Conservation (phyloP, 257 asterid genomes). For the Scutellaria barbata region DNA sequence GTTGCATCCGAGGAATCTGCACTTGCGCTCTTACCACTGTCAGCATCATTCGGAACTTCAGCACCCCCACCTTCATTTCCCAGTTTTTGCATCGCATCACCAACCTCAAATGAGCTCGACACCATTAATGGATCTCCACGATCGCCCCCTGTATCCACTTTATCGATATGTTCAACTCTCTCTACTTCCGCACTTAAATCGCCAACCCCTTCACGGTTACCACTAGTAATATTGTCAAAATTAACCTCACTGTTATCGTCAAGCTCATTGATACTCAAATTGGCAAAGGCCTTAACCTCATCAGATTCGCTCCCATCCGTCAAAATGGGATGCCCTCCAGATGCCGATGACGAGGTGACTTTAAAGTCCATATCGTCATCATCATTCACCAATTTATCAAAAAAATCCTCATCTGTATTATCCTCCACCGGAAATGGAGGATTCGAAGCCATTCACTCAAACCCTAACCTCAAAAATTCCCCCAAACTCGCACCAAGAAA, state of each 20-base stretch:
- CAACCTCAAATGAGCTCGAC: slow-evolving; percentile 52
- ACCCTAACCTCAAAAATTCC: slow-evolving; percentile 40
- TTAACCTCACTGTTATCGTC: slow-evolving; percentile 41
- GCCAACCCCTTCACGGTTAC: slow-evolving; percentile 33
- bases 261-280: slow-evolving; percentile 60
- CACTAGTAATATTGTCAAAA: slow-evolving; percentile 34
- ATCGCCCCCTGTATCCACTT: slow-evolving; percentile 41
- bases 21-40: slow-evolving; percentile 39
- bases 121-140: slow-evolving; percentile 41
- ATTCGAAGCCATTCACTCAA: slow-evolving; percentile 79
- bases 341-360: slow-evolving; percentile 42
- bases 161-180: slow-evolving; percentile 35
- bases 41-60: slow-evolving; percentile 41
- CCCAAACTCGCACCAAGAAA: slow-evolving; percentile 33
- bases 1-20: slow-evolving; percentile 38
- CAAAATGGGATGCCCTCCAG: slow-evolving; percentile 34
- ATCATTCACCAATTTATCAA: slow-evolving; percentile 87
- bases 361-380: slow-evolving; percentile 66
- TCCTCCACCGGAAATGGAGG: slow-evolving; percentile 98
- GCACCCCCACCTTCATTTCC: slow-evolving; percentile 46
- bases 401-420: slow-evolving; percentile 92
- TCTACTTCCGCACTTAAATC: slow-evolving; percentile 30
- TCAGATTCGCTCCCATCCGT: slow-evolving; percentile 68
- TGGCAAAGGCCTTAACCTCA: slow-evolving; percentile 71
- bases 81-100: slow-evolving; percentile 27